Percentiles rank a stretch among this genome's conserved stretches.
These are phyloP conservation scores for Cupressus sempervirens DNA, from an alignment of 75 land plant species.

Conservation along the genomic window DNA sequence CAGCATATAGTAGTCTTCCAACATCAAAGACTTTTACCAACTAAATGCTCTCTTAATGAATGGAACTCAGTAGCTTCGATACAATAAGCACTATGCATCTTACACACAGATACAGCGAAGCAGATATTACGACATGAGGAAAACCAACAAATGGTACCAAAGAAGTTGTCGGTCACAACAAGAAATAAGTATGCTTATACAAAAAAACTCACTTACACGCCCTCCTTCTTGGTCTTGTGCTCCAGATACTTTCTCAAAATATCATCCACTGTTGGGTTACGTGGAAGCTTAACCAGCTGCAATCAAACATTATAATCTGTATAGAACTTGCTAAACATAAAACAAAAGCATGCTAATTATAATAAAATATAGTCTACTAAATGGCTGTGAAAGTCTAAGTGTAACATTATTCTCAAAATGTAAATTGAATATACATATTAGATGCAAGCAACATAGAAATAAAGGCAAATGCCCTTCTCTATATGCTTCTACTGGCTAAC, in stretches of 20 bases:
- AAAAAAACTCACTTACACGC: constrained; percentile 37
- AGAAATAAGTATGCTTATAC: not conserved
- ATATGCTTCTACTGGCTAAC: not conserved
- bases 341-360: not conserved
- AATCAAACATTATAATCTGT: constrained; percentile 5
- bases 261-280: constrained; percentile 82
- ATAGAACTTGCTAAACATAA: not conserved
- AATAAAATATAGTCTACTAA: not conserved
- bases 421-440: not conserved
- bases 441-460: not conserved
- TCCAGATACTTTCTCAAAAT: constrained; percentile 83
- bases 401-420: not conserved
- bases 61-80: not conserved
- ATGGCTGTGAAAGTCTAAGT: not conserved
- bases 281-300: constrained; percentile 93
- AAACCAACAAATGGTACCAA: not conserved
- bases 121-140: not conserved
- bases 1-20: not conserved
- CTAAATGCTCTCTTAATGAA: not conserved
- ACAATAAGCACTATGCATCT: not conserved
- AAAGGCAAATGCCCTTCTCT: not conserved
- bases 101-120: not conserved
- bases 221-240: constrained; percentile 77
- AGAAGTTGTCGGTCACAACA: not conserved
- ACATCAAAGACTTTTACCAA: not conserved